A percentile compares a stretch with the other conserved stretches of the same genome.
Conservation (phyloP, 148 eudicot genomes). For the Nyssa sinensis region DNA sequence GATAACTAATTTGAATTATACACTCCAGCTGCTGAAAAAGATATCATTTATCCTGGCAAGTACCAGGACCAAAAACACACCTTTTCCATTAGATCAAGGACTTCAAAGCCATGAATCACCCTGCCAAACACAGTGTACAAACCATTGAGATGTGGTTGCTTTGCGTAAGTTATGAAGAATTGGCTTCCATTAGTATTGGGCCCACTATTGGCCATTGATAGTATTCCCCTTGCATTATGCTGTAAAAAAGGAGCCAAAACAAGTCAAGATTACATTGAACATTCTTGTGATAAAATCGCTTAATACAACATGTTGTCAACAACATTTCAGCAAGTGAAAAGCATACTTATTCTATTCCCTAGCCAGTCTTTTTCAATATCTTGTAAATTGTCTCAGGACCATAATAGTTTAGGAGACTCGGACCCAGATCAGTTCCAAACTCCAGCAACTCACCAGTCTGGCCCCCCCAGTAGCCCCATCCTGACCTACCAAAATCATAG, state of each 20-base stretch:
- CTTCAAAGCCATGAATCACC: constrained; percentile 98
- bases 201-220: constrained; percentile 96
- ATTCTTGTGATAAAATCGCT: too few relatives aligned
- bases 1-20: neutral
- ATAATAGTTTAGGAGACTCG: too few relatives aligned
- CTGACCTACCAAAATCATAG: too few relatives aligned
- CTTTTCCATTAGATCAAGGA: constrained; percentile 97
- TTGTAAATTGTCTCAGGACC: too few relatives aligned
- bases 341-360: too few relatives aligned
- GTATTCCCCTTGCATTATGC: constrained; percentile 93
- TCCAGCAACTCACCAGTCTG: too few relatives aligned
- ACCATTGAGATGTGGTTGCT: constrained; percentile 98
- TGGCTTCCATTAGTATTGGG: constrained; percentile 96
- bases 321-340: too few relatives aligned
- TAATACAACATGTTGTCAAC: neutral
- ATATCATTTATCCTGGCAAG: neutral
- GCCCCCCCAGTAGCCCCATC: too few relatives aligned
- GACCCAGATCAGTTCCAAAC: too few relatives aligned
- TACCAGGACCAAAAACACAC: constrained; percentile 30
- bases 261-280: neutral
- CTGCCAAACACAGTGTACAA: constrained; percentile 86
- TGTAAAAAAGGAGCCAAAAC: constrained; percentile 28
- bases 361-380: too few relatives aligned
- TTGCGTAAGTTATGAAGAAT: constrained; percentile 80
- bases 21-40: neutral